Evolutionary conservation across 116 monocot genomes (phyloP), one percentile per base, ranked within the genome.

Genomic region (Cymodocea nodosa): DNA sequence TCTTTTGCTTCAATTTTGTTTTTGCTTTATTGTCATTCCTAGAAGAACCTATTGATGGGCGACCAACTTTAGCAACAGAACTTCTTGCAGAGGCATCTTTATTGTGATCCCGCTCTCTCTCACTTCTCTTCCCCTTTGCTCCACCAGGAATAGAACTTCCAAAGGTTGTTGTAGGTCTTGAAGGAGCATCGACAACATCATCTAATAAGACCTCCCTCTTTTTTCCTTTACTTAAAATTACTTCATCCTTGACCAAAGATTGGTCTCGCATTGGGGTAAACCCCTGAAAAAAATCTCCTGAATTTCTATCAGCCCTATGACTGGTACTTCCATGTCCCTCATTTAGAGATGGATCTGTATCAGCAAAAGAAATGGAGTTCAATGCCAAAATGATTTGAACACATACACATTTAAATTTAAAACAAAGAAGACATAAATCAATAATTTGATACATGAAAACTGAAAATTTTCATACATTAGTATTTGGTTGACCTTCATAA

Each of bases 21-120:
- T 83, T 90, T 34, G 83, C 73, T 78, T 88, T 97, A 4, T 87
- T 75, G 40, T 97, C 95, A 64, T 79, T 83, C 71, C 77, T 84
- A 40, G 71, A 70, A 66, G 71, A 56, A 37, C 72, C 74, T 50
- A 72, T 59, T 14, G 83, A 72, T 61, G 80, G 77, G 62, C 81
- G 84, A 37, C 83, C 77, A 25, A 70, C 71, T 80, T 90, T 95
- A 35, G 74, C 69, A 61, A 62, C 65, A 54, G 82, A 78, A 63
- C 71, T 79, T 69, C 71, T 79, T 69, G 63, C 52, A 2, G 62
- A 59, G 55, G 54, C 51, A 73, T 82, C 80, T 16, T 30, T 30
- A 3, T 30, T 1, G 30, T 75, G 83, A 50, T 87, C 83, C 61
- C 76, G 79, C 44, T 84, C 80, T 56, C 74, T 80, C 36, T 87